Evolutionary conservation across 352 stramenopile genomes (phyloP).

Genomic region (Bremia lactucae): DNA sequence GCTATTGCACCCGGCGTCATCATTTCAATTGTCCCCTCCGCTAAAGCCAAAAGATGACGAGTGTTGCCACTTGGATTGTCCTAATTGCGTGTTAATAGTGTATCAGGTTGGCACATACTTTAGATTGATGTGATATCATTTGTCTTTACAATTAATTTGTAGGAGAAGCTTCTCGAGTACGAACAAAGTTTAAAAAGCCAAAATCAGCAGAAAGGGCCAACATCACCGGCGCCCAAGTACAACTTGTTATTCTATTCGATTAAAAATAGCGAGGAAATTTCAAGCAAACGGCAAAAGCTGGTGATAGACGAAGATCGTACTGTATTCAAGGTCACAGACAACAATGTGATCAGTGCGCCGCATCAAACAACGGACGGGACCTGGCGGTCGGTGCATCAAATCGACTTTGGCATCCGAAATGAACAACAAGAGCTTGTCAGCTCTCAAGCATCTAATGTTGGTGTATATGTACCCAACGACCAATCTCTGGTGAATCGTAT

Average conservation of each 20-base stretch:
- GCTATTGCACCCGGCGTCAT: constrained; percentile 11
- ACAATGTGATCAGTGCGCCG: constrained; percentile 46
- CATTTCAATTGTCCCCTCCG: constrained; percentile 36
- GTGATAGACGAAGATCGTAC: constrained; percentile 27
- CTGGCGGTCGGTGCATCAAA: constrained; percentile 56
- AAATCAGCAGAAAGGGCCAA: constrained; percentile 12
- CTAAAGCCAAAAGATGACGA: constrained; percentile 66
- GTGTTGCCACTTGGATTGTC: constrained; percentile 76
- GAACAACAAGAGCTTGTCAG: constrained; percentile 38
- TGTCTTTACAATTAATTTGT: not conserved
- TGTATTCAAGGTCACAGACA: constrained; percentile 39
- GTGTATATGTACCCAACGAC: constrained; percentile 68
- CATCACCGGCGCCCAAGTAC: constrained; percentile 31
- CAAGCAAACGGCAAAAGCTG: constrained; percentile 18
- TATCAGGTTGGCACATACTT: constrained; percentile 44
- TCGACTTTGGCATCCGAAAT: constrained; percentile 41
- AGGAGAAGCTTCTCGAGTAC: constrained; percentile 82
- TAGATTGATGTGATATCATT: not conserved
- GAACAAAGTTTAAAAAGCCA: constrained; percentile 44
- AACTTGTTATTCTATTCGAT: constrained; percentile 34
- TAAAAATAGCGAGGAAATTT: constrained; percentile 21
- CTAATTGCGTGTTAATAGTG: constrained; percentile 78
- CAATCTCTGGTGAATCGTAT: constrained; percentile 34
- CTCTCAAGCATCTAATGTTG: constrained; percentile 64
- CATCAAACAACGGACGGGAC: constrained; percentile 46